Percentiles rank a stretch among this genome's conserved stretches.
Evolutionary conservation across 2,329 filamentous ascomycete genomes (phyloP).

Genomic region (Aureobasidium sp.): DNA sequence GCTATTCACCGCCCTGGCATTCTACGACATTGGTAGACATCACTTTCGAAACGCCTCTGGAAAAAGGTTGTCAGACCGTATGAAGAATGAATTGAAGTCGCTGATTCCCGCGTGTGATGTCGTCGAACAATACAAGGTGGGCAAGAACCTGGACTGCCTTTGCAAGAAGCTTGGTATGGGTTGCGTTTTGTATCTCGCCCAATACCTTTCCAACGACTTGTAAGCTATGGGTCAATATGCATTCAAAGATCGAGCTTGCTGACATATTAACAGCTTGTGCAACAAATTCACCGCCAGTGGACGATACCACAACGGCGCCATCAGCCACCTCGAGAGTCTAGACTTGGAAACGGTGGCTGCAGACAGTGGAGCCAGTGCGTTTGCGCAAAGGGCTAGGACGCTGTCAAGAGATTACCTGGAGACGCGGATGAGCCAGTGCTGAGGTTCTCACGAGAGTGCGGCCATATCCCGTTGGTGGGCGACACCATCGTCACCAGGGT

Average conservation of each 20-base stretch:
- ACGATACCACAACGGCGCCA: not conserved
- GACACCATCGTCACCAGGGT: not conserved
- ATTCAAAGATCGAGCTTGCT: not conserved
- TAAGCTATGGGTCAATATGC: not conserved
- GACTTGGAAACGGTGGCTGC: not conserved
- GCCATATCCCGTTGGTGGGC: not conserved
- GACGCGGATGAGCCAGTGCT: not conserved
- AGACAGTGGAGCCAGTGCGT: not conserved
- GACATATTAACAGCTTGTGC: not conserved
- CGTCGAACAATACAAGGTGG: not conserved
- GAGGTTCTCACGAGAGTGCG: not conserved
- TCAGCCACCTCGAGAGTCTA: not conserved
- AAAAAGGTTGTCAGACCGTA: not conserved
- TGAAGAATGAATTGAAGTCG: not conserved
- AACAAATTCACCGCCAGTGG: not conserved
- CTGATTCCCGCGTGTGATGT: not conserved
- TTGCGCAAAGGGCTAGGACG: not conserved
- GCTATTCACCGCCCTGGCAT: not conserved
- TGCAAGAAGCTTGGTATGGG: not conserved
- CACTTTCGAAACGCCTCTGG: not conserved
- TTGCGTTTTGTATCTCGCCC: not conserved
- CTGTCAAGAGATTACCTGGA: not conserved
- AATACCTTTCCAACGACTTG: not conserved
- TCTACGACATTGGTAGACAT: not conserved
- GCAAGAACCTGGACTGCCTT: not conserved